Conservation (phyloP, 352 stramenopile species). For the Peronosclerospora sorghi region DNA sequence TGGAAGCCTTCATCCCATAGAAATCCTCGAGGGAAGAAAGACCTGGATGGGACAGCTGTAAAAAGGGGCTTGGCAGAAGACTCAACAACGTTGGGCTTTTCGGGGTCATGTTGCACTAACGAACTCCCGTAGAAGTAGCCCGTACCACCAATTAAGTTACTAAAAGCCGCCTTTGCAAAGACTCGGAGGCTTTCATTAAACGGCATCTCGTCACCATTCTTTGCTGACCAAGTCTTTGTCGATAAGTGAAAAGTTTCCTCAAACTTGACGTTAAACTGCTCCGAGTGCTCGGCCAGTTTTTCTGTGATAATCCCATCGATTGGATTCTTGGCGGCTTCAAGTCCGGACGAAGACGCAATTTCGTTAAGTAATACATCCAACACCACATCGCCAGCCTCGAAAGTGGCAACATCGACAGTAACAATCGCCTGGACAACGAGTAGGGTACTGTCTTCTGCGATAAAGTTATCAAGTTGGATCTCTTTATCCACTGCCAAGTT, state of each 20-base stretch:
- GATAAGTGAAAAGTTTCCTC: slow-evolving; percentile 40
- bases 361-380: slow-evolving; percentile 65
- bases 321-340: slow-evolving; percentile 7
- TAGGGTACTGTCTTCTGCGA: slow-evolving; percentile 57
- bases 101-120: slow-evolving; percentile 49
- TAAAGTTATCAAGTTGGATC: slow-evolving; percentile 47
- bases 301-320: slow-evolving; percentile 14
- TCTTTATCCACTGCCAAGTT: slow-evolving; percentile 27
- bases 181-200: slow-evolving; percentile 50
- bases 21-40: slow-evolving; percentile 90
- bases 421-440: slow-evolving; percentile 64
- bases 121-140: slow-evolving; percentile 87
- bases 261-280: slow-evolving; percentile 51
- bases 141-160: slow-evolving; percentile 83
- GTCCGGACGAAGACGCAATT: slow-evolving; percentile 5
- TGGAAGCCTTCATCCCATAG: slow-evolving; percentile 94
- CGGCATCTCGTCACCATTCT: slow-evolving; percentile 6
- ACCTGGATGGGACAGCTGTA: slow-evolving; percentile 85
- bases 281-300: slow-evolving; percentile 10
- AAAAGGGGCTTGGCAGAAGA: slow-evolving; percentile 52
- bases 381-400: slow-evolving; percentile 34
- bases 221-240: slow-evolving; percentile 17
- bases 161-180: slow-evolving; percentile 80
- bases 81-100: slow-evolving; percentile 26
- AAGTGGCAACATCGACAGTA: slow-evolving; percentile 24